Evolutionary conservation across 371 early-diverging fungal species (phyloP), one percentile per base, ranked within the genome.

Genomic region (Cokeromyces recurvatus): DNA sequence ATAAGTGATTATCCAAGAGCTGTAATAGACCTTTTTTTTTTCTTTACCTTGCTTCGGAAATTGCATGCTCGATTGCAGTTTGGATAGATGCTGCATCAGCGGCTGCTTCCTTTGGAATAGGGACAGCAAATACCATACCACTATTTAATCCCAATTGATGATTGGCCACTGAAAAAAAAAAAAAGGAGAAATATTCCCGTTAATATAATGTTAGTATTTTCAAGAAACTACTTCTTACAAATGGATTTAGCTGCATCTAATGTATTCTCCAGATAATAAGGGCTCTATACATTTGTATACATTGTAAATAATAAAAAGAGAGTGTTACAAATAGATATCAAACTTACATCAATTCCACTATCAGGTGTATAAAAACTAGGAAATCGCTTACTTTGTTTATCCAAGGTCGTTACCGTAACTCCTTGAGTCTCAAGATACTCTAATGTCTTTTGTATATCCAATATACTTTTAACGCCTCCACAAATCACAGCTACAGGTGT

Each of bases 391-490:
- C 57, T 57, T 4, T 66, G 63, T 10, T 64, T 49, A 9, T 89
- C 89, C 49, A 79, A 73, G 0, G 94, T 87, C 1, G 85, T 75
- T 0, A 95, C 95, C 0, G 95, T 82, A 0, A 95, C 95, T 21
- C 97, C 97, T 59, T 89, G 88, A 0, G 97, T 95, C 67, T 96
- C 97, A 50, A 96, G 62, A 21, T 81, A 89, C 64, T 96, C 97
- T 16, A 96, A 69, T 0, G 94, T 97, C 48, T 83, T 82, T 44
- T 74, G 84, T 59, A 97, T 88, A 62, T 95, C 96, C 19, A 97
- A 68, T 31, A 95, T 95, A 23, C 90, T 85, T 62, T 97, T 97
- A 3, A 87, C 92, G 27, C 97, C 97, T 0, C 94, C 90, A 65
- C 94, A 95, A 1, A 95, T 84, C 1, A 97, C 97, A 0, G 94